Conservation (phyloP, 495 filamentous ascomycete genomes). For the Podospora conica region DNA sequence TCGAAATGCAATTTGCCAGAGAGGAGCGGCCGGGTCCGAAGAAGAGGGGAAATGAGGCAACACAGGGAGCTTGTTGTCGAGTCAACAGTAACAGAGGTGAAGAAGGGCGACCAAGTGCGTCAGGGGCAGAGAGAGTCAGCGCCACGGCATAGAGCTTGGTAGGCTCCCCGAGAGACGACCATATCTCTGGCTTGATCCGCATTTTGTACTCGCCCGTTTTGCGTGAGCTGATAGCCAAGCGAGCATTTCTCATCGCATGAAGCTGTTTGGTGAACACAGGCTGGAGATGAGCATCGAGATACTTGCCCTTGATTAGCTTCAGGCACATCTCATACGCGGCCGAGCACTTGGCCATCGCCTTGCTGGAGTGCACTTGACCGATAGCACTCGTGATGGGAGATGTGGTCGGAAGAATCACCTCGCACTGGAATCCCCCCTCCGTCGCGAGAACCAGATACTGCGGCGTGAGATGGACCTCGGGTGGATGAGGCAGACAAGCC, state of each 20-base stretch:
- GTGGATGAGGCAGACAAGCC: slow-evolving; percentile 53
- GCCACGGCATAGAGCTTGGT: slow-evolving; percentile 57
- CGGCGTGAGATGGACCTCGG: slow-evolving; percentile 48
- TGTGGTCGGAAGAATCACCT: slow-evolving; percentile 71
- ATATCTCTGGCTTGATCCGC: slow-evolving; percentile 71
- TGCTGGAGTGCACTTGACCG: slow-evolving; percentile 56
- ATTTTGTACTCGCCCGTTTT: slow-evolving; percentile 68
- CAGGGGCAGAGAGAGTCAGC: slow-evolving; percentile 52
- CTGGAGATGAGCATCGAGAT: slow-evolving; percentile 66
- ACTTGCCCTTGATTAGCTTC: slow-evolving; percentile 55
- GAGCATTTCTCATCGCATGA: slow-evolving; percentile 83
- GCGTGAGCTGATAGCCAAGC: slow-evolving; percentile 73
- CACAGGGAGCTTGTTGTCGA: slow-evolving; percentile 52
- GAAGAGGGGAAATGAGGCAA: slow-evolving; percentile 67
- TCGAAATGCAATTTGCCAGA: slow-evolving; percentile 41
- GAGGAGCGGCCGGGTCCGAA: slow-evolving; percentile 57
- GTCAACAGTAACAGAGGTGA: slow-evolving; percentile 68
- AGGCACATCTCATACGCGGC: slow-evolving; percentile 86
- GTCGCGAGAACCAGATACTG: slow-evolving; percentile 56
- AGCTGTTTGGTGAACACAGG: slow-evolving; percentile 68
- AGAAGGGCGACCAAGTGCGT: slow-evolving; percentile 54
- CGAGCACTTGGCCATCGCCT: slow-evolving; percentile 76
- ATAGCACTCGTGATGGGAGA: slow-evolving; percentile 64
- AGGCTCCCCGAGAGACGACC: slow-evolving; percentile 53
- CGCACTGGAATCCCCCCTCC: slow-evolving; percentile 64